Conservation (phyloP, 2,329 filamentous ascomycete species). For the Coleophoma cylindrospora region DNA sequence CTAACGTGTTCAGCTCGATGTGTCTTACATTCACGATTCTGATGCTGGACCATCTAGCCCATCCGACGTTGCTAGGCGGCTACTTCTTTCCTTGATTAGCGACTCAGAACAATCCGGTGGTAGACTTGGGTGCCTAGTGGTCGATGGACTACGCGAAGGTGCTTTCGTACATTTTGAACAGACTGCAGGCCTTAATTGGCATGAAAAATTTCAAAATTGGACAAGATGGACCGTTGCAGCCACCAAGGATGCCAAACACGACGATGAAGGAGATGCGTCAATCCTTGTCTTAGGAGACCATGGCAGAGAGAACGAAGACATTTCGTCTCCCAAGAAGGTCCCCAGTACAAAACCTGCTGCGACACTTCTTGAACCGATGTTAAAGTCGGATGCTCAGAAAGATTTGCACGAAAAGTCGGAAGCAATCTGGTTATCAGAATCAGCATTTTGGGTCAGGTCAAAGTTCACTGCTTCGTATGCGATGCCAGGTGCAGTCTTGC, state of each 20-base stretch:
- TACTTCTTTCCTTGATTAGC: conserved; percentile 16
- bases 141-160: conserved; percentile 2
- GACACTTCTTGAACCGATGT: no score
- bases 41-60: conserved; percentile 7
- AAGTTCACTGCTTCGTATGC: conserved; percentile 17
- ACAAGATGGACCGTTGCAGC: conserved; percentile 21
- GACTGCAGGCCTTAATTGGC: conserved; percentile 19
- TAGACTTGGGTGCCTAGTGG: conserved; percentile 11
- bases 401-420: background rate
- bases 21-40: conserved; percentile 9
- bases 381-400: background rate
- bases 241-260: background rate
- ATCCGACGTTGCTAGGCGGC: conserved; percentile 16
- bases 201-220: conserved; percentile 21
- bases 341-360: no score
- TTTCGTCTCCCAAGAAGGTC: no score
- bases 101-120: conserved; percentile 9
- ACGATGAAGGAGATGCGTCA: background rate
- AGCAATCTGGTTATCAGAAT: background rate
- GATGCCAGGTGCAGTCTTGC: conserved; percentile 17
- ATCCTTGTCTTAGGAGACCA: background rate
- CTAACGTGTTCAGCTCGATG: conserved; percentile 6
- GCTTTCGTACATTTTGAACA: conserved; percentile 13
- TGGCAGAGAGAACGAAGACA: background rate
- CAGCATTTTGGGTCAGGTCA: conserved; percentile 6